These are phyloP conservation scores for Saccharum hybrid DNA, from an alignment of 202 grass and related monocot genomes.

Conservation along the genomic window DNA sequence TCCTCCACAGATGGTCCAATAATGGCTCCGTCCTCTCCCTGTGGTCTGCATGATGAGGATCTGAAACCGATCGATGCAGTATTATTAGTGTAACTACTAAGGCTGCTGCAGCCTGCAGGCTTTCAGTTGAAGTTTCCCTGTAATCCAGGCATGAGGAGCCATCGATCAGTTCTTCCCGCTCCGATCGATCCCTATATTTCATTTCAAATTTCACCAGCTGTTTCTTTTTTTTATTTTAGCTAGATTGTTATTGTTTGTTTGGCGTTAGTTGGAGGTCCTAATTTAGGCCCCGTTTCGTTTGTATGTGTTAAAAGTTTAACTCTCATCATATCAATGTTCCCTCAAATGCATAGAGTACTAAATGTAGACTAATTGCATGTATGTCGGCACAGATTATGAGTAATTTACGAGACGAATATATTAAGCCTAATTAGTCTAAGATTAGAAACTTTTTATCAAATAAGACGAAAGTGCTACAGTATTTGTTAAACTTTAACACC, in stretches of 20 bases:
- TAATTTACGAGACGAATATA: too few species aligned
- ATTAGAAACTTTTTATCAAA: too few species aligned
- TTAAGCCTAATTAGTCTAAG: too few species aligned
- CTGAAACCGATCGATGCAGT: background rate
- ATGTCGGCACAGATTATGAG: too few species aligned
- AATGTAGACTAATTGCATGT: too few species aligned
- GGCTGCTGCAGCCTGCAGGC: constrained; percentile 17
- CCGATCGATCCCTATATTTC: background rate
- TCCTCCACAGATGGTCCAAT: constrained; percentile 59
- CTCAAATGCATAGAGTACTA: too few species aligned
- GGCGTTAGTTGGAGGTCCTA: too few species aligned
- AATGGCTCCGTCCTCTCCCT: constrained; percentile 40
- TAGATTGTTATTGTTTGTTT: constrained; percentile 5
- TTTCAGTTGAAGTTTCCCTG: constrained; percentile 14
- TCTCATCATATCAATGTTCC: too few species aligned
- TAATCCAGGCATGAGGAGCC: constrained; percentile 1
- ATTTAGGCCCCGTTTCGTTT: too few species aligned
- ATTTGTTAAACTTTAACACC: too few species aligned
- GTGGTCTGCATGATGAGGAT: constrained; percentile 36
- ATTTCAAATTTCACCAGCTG: background rate
- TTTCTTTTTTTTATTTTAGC: background rate
- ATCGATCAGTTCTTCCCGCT: background rate
- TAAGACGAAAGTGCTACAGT: too few species aligned
- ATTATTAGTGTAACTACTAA: constrained; percentile 2
- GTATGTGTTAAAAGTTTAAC: too few species aligned